Evolutionary conservation across 2,329 filamentous ascomycete species (phyloP).

Genomic region (Penicillium sp.): DNA sequence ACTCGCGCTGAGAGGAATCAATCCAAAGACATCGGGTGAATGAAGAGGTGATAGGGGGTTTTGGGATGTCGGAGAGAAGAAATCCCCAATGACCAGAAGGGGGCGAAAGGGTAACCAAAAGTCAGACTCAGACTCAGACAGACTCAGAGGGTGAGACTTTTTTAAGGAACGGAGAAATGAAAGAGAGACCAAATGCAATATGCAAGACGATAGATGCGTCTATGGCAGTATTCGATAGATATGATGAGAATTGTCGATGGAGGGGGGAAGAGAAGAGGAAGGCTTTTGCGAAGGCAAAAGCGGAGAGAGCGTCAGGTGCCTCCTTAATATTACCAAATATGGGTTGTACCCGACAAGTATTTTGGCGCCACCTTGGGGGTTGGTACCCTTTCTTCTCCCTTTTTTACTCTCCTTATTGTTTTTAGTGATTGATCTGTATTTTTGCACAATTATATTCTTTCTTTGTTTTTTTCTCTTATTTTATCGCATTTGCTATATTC

Average conservation of each 20-base stretch:
- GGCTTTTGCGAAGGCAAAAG: slow-evolving; percentile 24
- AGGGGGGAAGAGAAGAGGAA: slow-evolving; percentile 16
- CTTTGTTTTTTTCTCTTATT: slow-evolving; percentile 8
- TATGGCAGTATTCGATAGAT: slow-evolving; percentile 2
- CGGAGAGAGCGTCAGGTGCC: slow-evolving; percentile 33
- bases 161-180: slow-evolving; percentile 4
- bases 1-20: slow-evolving; percentile 12
- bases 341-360: slow-evolving; percentile 19
- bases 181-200: slow-evolving; percentile 11
- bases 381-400: slow-evolving; percentile 14
- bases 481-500: background rate
- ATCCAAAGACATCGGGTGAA: slow-evolving; percentile 23
- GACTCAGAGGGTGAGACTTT: background rate
- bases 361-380: slow-evolving; percentile 18
- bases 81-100: slow-evolving; percentile 11
- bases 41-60: slow-evolving; percentile 1
- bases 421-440: background rate
- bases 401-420: slow-evolving; percentile 7
- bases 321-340: slow-evolving; percentile 29
- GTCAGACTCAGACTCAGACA: background rate
- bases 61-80: background rate
- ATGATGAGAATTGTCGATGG: slow-evolving; percentile 11
- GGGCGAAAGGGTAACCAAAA: slow-evolving; percentile 7
- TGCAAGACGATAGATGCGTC: slow-evolving; percentile 8
- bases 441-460: slow-evolving; percentile 8